Evolutionary conservation across 75 land plant genomes (phyloP).

Genomic region (Selaginella tamariscina): DNA sequence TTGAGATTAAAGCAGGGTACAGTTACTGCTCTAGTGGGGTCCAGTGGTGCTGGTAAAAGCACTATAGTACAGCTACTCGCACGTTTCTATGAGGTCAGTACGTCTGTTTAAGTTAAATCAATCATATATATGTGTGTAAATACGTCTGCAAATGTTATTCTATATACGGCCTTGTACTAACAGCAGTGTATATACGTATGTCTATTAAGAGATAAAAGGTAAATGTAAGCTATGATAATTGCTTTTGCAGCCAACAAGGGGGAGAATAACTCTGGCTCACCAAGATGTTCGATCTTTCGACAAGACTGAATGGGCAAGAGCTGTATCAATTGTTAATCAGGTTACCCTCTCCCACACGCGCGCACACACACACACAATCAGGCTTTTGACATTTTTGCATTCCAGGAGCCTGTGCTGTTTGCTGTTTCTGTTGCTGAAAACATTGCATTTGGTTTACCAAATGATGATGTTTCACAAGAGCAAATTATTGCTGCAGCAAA

Average conservation of each 20-base stretch:
- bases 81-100: constrained; percentile 93
- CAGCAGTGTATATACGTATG: too few relatives aligned
- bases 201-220: too few relatives aligned
- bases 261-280: constrained; percentile 70
- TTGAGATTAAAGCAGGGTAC: constrained; percentile 56
- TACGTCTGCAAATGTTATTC: too few relatives aligned
- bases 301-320: constrained; percentile 92
- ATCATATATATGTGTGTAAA: neutral
- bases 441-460: constrained; percentile 94
- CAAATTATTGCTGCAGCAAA: constrained; percentile 86
- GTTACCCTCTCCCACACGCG: constrained; percentile 24
- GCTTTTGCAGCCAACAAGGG: constrained; percentile 78
- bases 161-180: too few relatives aligned
- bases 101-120: neutral
- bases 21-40: constrained; percentile 88
- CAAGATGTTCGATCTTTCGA: constrained; percentile 88
- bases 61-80: constrained; percentile 94
- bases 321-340: constrained; percentile 91
- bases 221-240: too few relatives aligned
- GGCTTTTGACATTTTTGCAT: too few relatives aligned
- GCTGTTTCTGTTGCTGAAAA: constrained; percentile 95
- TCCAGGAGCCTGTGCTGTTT: constrained; percentile 94
- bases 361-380: too few relatives aligned
- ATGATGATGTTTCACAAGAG: constrained; percentile 68
- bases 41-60: constrained; percentile 98